Conservation (phyloP, 1,139 yeast species). For the Nakaseomyces uthaithaninus region DNA sequence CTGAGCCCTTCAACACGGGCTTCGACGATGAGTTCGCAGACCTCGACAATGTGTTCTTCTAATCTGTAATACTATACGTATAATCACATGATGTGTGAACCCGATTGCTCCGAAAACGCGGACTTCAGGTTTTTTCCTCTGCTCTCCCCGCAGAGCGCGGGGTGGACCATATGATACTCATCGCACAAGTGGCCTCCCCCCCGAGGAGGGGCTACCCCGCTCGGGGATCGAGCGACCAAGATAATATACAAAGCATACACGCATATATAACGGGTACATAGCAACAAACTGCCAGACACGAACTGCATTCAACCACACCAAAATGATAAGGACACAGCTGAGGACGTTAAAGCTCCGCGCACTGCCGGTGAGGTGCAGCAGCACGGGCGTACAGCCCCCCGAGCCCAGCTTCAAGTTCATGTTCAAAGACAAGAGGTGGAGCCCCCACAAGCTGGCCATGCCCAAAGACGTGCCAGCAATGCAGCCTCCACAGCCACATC, state of each 20-base stretch:
- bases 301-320: no score
- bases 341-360: no score
- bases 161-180: no score
- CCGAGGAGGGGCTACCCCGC: no score
- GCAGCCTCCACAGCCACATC: background rate
- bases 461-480: no score
- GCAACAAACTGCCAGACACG: no score
- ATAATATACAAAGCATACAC: no score
- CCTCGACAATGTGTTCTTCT: slow-evolving; percentile 31
- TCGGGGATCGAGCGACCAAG: no score
- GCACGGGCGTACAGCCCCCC: background rate
- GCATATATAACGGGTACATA: no score
- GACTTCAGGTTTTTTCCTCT: background rate
- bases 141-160: no score
- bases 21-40: slow-evolving; percentile 32
- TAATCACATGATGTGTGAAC: background rate
- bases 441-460: background rate
- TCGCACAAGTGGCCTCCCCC: no score
- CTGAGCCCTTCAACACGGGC: slow-evolving; percentile 28
- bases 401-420: background rate
- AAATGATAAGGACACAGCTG: no score
- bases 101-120: background rate
- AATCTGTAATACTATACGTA: slow-evolving; percentile 1
- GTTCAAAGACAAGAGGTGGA: slow-evolving; percentile 1
- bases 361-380: slow-evolving; percentile 1